Percentiles rank a stretch among this genome's conserved stretches.
Conservation (phyloP, 768 basidiomycete genomes). For the Leccinellum rugosiceps region DNA sequence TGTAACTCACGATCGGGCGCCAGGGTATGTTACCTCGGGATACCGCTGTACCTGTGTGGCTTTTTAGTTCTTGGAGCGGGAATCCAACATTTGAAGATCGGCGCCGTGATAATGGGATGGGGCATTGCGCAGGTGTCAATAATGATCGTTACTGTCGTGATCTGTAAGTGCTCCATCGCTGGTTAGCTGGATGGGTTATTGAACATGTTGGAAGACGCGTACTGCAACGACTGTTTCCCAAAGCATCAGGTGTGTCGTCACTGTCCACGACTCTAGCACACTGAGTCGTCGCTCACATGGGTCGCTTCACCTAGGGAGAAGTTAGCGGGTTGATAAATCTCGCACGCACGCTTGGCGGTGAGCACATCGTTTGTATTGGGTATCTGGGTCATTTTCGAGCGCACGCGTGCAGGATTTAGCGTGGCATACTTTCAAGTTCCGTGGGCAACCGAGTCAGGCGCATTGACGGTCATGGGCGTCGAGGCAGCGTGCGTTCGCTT, state of each 20-base stretch:
- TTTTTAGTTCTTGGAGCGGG: constrained; percentile 41
- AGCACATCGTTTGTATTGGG: background rate
- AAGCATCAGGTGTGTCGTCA: constrained; percentile 20
- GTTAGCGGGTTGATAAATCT: constrained; percentile 43
- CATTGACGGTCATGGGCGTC: constrained; percentile 34
- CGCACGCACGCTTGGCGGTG: constrained; percentile 33
- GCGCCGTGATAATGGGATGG: constrained; percentile 41
- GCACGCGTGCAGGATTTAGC: constrained; percentile 26
- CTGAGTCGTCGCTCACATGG: background rate
- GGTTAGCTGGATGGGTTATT: background rate
- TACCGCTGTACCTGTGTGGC: constrained; percentile 40
- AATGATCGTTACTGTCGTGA: constrained; percentile 40
- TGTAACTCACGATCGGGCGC: background rate
- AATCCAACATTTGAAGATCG: constrained; percentile 31
- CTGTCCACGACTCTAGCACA: too few relatives aligned
- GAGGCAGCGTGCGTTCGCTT: constrained; percentile 35
- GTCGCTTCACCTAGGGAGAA: constrained; percentile 32
- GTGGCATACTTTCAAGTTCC: constrained; percentile 42
- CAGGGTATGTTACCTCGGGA: constrained; percentile 39
- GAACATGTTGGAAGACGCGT: constrained; percentile 31
- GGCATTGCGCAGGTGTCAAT: constrained; percentile 37
- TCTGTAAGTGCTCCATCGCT: constrained; percentile 27
- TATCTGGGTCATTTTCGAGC: background rate
- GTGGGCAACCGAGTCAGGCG: constrained; percentile 37
- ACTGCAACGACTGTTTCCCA: constrained; percentile 39